Base-by-base conservation (phyloP, 305 asterid genomes). In the Stenogyne calaminthoides region DNA sequence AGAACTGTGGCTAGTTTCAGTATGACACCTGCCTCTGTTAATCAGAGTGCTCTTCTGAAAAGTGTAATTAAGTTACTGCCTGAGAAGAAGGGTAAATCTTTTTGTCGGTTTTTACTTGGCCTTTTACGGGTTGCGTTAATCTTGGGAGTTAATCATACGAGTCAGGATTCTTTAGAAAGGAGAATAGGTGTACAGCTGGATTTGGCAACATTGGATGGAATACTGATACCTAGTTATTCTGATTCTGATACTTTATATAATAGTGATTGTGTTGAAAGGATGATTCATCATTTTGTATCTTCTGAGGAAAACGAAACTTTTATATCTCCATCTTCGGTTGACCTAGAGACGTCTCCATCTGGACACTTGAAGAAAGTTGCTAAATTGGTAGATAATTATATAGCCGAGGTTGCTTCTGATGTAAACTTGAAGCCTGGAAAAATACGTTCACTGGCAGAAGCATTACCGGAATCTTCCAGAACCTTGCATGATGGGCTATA, bases 381-480 rank as follows among this genome's bases (percentile, higher is more conserved):
- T 3, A 95, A 86, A 86, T 78, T 95, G 85, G 85, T 92, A 10
- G 99, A 95, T 76, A 81, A 74, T 72, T 95, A 92, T 70, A 75
- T 95, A 32, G 97, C 98, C 0, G 99, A 95, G 82, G 84, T 93
- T 77, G 99, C 99, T 78, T 91, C 97, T 57, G 99, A 95, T 74
- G 92, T 91, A 61, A 91, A 86, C 87, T 83, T 93, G 88, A 93
- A 95, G 80, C 97, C 95, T 9, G 89, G 79, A 70, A 91, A 91
- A 72, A 51, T 92, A 11, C 97, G 84, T 49, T 73, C 81, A 1
- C 81, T 95, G 82, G 98, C 93, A 9, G 92, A 87, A 83, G 88
- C 88, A 37, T 83, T 95, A 78, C 98, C 99, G 12, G 97, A 89
- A 71, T 86, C 92, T 75, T 88, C 96, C 6, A 87, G 99, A 83